A percentile compares a stretch with the other conserved stretches of the same genome.
Evolutionary conservation across 2,329 filamentous ascomycete species (phyloP).

Genomic region (Blumeria hordei): DNA sequence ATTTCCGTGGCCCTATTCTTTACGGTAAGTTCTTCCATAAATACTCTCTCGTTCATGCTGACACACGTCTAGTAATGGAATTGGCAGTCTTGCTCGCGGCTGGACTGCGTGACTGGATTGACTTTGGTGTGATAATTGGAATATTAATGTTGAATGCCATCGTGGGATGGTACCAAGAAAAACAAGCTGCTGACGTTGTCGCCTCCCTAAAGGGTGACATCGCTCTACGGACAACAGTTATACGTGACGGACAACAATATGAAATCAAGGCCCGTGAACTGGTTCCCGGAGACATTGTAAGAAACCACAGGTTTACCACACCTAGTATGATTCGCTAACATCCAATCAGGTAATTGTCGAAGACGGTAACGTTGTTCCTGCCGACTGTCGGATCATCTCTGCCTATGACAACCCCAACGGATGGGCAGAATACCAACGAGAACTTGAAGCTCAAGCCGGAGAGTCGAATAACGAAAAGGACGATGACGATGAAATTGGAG

Average conservation of each 20-base stretch:
- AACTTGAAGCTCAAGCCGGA: slow-evolving; percentile 34
- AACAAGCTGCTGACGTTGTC: slow-evolving; percentile 56
- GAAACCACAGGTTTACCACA: slow-evolving; percentile 10
- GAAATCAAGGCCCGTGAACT: slow-evolving; percentile 51
- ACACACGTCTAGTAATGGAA: slow-evolving; percentile 39
- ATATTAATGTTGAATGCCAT: slow-evolving; percentile 52
- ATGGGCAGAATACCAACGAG: slow-evolving; percentile 41
- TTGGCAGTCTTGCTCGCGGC: slow-evolving; percentile 47
- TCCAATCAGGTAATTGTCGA: slow-evolving; percentile 34
- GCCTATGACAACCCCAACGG: slow-evolving; percentile 44
- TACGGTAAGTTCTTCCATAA: slow-evolving; percentile 31
- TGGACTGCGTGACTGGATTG: slow-evolving; percentile 53
- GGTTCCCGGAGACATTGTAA: slow-evolving; percentile 52
- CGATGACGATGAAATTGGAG: slow-evolving; percentile 28
- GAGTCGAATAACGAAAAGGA: slow-evolving; percentile 32
- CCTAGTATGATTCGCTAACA: background rate
- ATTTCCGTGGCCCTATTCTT: slow-evolving; percentile 53
- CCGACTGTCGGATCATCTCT: slow-evolving; percentile 47
- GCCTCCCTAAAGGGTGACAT: slow-evolving; percentile 55
- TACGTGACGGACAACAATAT: slow-evolving; percentile 42
- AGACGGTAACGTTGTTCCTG: slow-evolving; percentile 47
- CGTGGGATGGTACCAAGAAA: slow-evolving; percentile 63
- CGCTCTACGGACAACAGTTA: slow-evolving; percentile 44
- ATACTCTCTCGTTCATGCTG: too few species aligned
- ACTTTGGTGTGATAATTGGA: slow-evolving; percentile 55